phyloP scores from a whole-genome alignment of 257 asterid species.

The Solanum gandarillasii region DNA sequence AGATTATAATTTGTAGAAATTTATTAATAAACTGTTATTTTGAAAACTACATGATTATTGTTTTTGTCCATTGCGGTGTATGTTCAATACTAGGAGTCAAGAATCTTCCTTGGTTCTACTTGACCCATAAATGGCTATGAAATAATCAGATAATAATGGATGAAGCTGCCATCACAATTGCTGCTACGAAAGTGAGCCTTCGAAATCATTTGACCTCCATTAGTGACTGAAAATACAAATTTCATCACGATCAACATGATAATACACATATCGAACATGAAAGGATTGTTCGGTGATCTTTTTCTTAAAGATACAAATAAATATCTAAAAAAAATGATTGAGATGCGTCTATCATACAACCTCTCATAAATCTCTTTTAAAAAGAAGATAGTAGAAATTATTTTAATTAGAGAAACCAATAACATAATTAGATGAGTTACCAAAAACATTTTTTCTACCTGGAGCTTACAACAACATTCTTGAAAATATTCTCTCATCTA shows the following conservation, averaged over 20 bases:
- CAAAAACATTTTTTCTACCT: too few relatives aligned
- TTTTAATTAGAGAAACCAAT: neutral
- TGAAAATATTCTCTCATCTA: neutral
- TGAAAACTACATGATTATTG: too few relatives aligned
- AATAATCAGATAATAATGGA: too few relatives aligned
- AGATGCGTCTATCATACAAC: rapidly evolving
- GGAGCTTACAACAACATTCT: too few relatives aligned
- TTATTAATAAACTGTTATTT: too few relatives aligned
- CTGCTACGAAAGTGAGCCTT: neutral
- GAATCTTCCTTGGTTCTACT: neutral
- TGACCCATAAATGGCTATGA: neutral
- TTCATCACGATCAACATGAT: neutral
- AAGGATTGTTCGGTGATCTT: neutral
- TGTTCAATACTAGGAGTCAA: neutral
- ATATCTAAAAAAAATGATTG: too few relatives aligned
- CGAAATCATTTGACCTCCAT: neutral
- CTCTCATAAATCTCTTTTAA: neutral
- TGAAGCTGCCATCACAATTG: neutral
- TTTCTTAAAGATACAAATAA: too few relatives aligned
- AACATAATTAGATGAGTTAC: too few relatives aligned
- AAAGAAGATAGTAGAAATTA: too few relatives aligned
- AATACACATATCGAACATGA: neutral
- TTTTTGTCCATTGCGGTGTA: neutral
- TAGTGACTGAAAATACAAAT: neutral
- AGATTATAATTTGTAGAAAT: neutral